phyloP scores from a whole-genome alignment of 345 rosid species.

The Camelina neglecta region DNA sequence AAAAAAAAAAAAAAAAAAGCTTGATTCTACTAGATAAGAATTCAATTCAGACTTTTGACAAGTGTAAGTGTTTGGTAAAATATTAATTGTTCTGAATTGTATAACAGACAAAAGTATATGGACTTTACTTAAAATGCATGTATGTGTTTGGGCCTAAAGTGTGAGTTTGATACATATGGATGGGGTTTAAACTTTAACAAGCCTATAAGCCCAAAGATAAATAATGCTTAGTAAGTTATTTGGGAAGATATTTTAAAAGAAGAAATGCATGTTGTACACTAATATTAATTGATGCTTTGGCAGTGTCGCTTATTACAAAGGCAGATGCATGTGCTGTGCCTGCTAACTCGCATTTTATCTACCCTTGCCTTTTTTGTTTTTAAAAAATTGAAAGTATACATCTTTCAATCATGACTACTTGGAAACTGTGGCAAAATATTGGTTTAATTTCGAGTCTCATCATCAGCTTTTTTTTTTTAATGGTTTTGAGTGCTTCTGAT shows the following conservation, averaged over 20 bases:
- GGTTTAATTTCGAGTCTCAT: neutral
- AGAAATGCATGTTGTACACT: neutral
- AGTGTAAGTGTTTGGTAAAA: neutral
- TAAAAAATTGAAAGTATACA: neutral
- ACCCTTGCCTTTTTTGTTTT: neutral
- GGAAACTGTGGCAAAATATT: constrained; percentile 17
- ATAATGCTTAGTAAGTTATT: neutral
- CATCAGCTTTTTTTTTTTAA: neutral
- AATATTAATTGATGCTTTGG: constrained; percentile 29
- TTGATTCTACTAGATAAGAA: neutral
- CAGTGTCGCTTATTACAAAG: constrained; percentile 39
- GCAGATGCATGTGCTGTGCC: constrained; percentile 43
- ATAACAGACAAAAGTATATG: neutral
- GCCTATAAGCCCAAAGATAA: constrained; percentile 1
- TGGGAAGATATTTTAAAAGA: neutral
- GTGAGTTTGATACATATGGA: neutral
- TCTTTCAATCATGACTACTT: constrained; percentile 24
- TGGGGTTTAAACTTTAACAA: neutral
- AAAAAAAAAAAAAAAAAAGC: neutral
- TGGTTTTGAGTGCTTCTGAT: neutral
- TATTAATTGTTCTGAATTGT: neutral
- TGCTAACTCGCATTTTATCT: constrained; percentile 28
- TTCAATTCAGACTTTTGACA: neutral
- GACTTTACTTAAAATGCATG: too few relatives aligned
- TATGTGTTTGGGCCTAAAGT: neutral